Conservation (phyloP, 768 basidiomycete genomes). For the Mycena galericulata region DNA sequence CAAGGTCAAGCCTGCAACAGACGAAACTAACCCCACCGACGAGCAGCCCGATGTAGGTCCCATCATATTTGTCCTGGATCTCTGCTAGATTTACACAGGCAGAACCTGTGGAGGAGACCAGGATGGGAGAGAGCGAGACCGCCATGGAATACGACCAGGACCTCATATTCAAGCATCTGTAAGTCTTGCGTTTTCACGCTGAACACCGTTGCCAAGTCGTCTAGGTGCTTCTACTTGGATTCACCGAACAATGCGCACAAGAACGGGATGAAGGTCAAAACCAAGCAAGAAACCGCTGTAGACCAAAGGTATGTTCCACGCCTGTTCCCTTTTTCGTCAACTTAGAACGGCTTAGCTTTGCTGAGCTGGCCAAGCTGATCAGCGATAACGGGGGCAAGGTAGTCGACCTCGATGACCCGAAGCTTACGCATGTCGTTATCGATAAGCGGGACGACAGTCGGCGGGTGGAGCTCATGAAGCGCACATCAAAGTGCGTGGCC, state of each 20-base stretch:
- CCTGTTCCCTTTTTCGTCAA: background rate
- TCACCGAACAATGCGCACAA: constrained; percentile 76
- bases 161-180: constrained; percentile 88
- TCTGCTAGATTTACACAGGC: constrained; percentile 31
- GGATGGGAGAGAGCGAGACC: constrained; percentile 78
- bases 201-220: constrained; percentile 11
- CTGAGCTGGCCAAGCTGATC: constrained; percentile 63
- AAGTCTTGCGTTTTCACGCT: constrained; percentile 40
- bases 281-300: constrained; percentile 66
- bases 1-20: constrained; percentile 42
- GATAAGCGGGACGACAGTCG: constrained; percentile 87
- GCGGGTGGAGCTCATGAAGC: constrained; percentile 75
- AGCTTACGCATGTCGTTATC: constrained; percentile 87
- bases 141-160: constrained; percentile 86
- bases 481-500: constrained; percentile 76
- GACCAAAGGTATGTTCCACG: constrained; percentile 59
- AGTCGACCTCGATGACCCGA: constrained; percentile 76
- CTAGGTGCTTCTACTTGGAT: constrained; percentile 91
- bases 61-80: background rate
- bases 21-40: constrained; percentile 16
- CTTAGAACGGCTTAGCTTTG: constrained; percentile 60
- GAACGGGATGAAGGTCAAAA: constrained; percentile 70
- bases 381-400: constrained; percentile 79
- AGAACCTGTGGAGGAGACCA: constrained; percentile 49
- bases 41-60: constrained; percentile 22